Conservation (phyloP, 345 rosid species). For the Boechera stricta region DNA sequence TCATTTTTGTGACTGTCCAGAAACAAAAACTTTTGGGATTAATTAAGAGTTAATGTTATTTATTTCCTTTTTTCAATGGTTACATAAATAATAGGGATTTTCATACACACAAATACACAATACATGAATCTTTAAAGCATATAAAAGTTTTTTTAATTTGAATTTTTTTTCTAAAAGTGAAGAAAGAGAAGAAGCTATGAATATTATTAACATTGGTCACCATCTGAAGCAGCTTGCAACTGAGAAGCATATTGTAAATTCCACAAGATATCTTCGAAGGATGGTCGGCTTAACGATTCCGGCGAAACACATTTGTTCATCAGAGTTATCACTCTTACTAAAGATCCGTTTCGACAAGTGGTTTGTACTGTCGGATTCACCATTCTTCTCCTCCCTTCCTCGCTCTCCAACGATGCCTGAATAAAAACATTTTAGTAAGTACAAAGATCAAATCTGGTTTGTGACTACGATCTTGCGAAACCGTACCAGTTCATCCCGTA, state of each 20-base stretch:
- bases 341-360: slow-evolving; percentile 80
- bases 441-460: background rate
- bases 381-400: slow-evolving; percentile 78
- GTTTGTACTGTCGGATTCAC: slow-evolving; percentile 83
- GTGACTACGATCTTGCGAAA: background rate
- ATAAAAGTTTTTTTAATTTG: background rate
- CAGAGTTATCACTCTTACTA: slow-evolving; percentile 67
- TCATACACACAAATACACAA: slow-evolving; percentile 13
- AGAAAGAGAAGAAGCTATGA: slow-evolving; percentile 21
- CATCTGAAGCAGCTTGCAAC: slow-evolving; percentile 77
- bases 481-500: slow-evolving; percentile 77
- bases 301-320: slow-evolving; percentile 84
- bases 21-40: background rate
- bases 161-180: background rate
- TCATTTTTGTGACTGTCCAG: background rate
- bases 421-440: background rate
- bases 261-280: slow-evolving; percentile 92
- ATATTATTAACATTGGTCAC: slow-evolving; percentile 54
- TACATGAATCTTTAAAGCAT: slow-evolving; percentile 13
- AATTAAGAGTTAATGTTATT: slow-evolving; percentile 2
- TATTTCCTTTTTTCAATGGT: background rate
- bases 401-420: slow-evolving; percentile 88
- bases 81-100: slow-evolving; percentile 13
- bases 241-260: slow-evolving; percentile 92
- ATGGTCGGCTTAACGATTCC: slow-evolving; percentile 72